Percentiles rank a stretch among this genome's conserved stretches.
Conservation (phyloP, 352 stramenopile genomes). For the Thalassiosira exigua region DNA sequence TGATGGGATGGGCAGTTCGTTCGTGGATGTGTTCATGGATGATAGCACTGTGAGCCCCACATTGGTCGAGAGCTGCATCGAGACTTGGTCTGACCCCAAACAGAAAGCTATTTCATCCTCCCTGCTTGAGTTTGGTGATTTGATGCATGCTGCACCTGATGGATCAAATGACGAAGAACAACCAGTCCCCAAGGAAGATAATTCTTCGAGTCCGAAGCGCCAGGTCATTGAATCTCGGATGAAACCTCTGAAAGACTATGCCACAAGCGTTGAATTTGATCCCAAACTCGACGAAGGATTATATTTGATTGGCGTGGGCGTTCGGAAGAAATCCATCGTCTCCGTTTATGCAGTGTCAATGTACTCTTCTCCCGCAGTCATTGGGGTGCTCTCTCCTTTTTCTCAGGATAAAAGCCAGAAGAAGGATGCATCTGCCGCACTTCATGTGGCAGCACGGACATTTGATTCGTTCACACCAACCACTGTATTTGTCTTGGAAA, state of each 20-base stretch:
- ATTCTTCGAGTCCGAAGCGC: background rate
- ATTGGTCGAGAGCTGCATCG: constrained; percentile 39
- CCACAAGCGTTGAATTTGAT: constrained; percentile 67
- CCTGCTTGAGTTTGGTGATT: background rate
- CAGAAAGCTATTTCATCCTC: background rate
- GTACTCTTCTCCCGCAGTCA: constrained; percentile 56
- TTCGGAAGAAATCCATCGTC: constrained; percentile 70
- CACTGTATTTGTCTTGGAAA: constrained; percentile 75
- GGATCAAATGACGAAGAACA: background rate
- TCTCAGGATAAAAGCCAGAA: constrained; percentile 27
- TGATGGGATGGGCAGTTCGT: constrained; percentile 32
- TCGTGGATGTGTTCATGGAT: constrained; percentile 57
- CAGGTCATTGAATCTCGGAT: constrained; percentile 11
- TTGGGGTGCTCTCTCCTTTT: constrained; percentile 47
- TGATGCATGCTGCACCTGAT: background rate
- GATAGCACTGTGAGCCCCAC: constrained; percentile 44
- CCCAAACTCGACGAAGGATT: constrained; percentile 46
- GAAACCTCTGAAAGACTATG: constrained; percentile 55
- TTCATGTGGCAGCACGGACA: constrained; percentile 47
- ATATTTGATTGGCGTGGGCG: constrained; percentile 66
- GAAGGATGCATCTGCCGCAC: constrained; percentile 46
- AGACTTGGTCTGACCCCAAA: constrained; percentile 11
- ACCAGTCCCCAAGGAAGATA: background rate
- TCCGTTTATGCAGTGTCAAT: constrained; percentile 72
- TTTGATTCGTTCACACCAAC: constrained; percentile 15